Base-by-base conservation (phyloP, 2,329 filamentous ascomycete species). In the Botrytis squamosa region DNA sequence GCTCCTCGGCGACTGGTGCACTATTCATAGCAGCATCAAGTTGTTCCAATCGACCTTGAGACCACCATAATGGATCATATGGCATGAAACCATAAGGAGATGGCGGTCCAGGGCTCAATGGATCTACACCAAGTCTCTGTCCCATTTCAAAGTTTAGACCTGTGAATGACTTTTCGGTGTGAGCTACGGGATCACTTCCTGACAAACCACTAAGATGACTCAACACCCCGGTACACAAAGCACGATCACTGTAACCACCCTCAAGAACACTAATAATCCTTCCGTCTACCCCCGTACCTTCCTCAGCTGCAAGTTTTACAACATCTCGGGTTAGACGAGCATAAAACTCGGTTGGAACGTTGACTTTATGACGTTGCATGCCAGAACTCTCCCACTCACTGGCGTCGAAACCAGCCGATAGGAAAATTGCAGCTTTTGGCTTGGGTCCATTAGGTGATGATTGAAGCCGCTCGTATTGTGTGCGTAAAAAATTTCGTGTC, bases 291-390 rank as follows among this genome's bases (percentile, higher is more conserved):
- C 88, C 88, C 2, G 93, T 88, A 2, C 88, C 92, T 78, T 93
- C 90, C 81, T 98, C 94, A 59, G 93, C 88, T 0, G 97, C 92
- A 74, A 99, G 85, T 66, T 88, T 90, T 22, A 97, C 91, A 4
- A 98, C 89, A 80, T 99, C 96, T 63, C 91, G 88, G 0, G 95
- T 95, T 76, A 99, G 92, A 1, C 92, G 90, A 67, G 96, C 96
- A 81, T 98, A 99, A 81, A 99, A 99, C 71, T 95, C 93, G 0
- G 95, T 99, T 0, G 96, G 95, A 3, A 99, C 96, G 80, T 97
- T 97, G 79, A 97, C 95, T 74, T 93, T 92, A 82, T 99, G 96
- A 65, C 96, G 89, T 83, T 99, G 96, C 96, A 99, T 99, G 4
- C 93, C 94, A 6, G 88, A 86, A 29, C 92, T 91, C 82, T 99